Evolutionary conservation across 495 filamentous ascomycete species (phyloP), one percentile per base, ranked within the genome.

Genomic region (Penicillium parvum): DNA sequence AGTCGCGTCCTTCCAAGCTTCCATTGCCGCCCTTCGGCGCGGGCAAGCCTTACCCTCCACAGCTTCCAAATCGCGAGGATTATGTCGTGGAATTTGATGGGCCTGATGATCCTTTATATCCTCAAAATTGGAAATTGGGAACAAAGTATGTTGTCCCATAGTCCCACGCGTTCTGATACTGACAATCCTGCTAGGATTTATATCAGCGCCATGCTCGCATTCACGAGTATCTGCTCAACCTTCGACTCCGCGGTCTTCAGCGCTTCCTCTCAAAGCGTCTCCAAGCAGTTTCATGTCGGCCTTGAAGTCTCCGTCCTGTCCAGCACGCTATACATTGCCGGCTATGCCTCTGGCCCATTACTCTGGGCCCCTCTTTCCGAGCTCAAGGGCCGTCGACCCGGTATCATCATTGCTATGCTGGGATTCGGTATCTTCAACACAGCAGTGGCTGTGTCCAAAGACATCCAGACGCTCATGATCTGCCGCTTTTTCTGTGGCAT

Each of bases 41-140:
- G 29, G 88, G 86, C 1, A 92, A 90, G 64, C 75, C 83, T 4
- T 90, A 84, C 58, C 88, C 88, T 6, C 87, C 86, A 5, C 71
- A 60, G 0, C 55, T 94, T 3, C 74, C 75, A 3, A 58, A 64
- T 20, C 54, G 59, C 6, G 62, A 72, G 2, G 73, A 68, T 19
- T 78, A 78, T 49, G 67, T 78, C 11, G 75, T 80, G 7, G 73
- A 79, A 40, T 80, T 77, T 42, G 53, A 85, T 40, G 87, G 87
- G 1, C 76, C 76, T 9, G 70, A 85, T 50, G 86, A 91, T 61
- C 85, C 86, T 3, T 51, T 83, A 30, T 86, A 92, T 58, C 81
- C 86, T 1, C 79, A 86, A 63, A 92, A 92, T 61, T 92, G 87
- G 87, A 72, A 84, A 0, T 49, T 87, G 16, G 72, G 53, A 49